A percentile compares a stretch with the other conserved stretches of the same genome.
Conservation (phyloP, 1,284 basidiomycete genomes). For the Naganishia cerealis region DNA sequence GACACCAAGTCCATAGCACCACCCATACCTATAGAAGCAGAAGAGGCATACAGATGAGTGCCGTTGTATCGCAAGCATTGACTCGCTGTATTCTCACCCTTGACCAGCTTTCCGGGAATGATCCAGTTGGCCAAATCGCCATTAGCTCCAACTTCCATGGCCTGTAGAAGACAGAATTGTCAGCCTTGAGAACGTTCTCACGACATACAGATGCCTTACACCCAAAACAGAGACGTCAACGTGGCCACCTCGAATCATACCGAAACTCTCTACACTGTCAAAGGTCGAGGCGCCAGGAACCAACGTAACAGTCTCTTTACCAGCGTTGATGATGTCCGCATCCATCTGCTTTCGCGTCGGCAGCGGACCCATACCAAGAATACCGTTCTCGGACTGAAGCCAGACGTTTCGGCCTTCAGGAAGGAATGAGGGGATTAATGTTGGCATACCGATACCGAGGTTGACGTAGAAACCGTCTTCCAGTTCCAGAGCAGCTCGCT, state of each 20-base stretch:
- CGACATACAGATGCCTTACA: slow-evolving; percentile 46
- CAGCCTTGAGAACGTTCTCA: slow-evolving; percentile 37
- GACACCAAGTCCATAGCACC: slow-evolving; percentile 92
- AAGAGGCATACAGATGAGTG: background rate
- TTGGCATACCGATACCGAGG: slow-evolving; percentile 79
- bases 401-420: slow-evolving; percentile 73
- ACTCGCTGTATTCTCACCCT: slow-evolving; percentile 57
- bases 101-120: slow-evolving; percentile 85
- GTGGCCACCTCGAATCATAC: slow-evolving; percentile 92
- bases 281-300: slow-evolving; percentile 86
- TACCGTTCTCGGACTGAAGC: slow-evolving; percentile 89
- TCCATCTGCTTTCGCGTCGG: slow-evolving; percentile 78
- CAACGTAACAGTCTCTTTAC: slow-evolving; percentile 87
- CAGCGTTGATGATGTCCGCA: slow-evolving; percentile 84
- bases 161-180: slow-evolving; percentile 56
- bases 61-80: too few relatives aligned
- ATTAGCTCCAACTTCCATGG: slow-evolving; percentile 84
- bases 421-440: slow-evolving; percentile 77
- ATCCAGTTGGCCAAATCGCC: slow-evolving; percentile 96
- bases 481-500: slow-evolving; percentile 74
- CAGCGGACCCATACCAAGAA: slow-evolving; percentile 88
- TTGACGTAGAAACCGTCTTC: slow-evolving; percentile 78
- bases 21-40: slow-evolving; percentile 67
- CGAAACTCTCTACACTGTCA: slow-evolving; percentile 86
- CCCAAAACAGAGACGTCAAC: slow-evolving; percentile 84